Percentiles rank a stretch among this genome's conserved stretches.
These are phyloP conservation scores for Nothomitra cinnamomea DNA, from an alignment of 2,329 filamentous ascomycete genomes.

Conservation along the genomic window DNA sequence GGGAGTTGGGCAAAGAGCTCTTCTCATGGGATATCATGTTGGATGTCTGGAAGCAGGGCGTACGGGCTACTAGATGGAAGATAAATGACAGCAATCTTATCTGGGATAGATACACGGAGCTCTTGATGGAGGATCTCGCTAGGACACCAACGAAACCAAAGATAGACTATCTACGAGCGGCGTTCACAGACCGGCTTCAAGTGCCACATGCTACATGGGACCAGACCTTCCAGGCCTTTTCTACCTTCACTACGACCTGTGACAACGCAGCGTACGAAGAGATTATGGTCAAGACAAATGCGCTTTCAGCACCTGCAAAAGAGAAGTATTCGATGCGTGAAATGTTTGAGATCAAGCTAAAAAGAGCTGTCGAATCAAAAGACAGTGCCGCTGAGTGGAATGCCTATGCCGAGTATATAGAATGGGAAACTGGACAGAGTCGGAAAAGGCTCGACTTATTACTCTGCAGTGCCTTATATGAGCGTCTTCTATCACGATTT, in stretches of 20 bases:
- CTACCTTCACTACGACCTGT: constrained; percentile 55
- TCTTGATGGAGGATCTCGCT: constrained; percentile 51
- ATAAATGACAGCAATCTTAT: constrained; percentile 60
- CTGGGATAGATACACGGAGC: constrained; percentile 63
- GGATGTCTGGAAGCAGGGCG: constrained; percentile 53
- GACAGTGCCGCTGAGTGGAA: constrained; percentile 39
- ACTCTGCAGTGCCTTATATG: constrained; percentile 48
- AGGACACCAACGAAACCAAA: constrained; percentile 36
- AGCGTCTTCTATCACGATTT: constrained; percentile 59
- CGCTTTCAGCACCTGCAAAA: constrained; percentile 46
- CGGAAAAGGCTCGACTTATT: constrained; percentile 38
- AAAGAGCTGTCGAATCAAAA: constrained; percentile 36
- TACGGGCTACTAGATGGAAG: constrained; percentile 55
- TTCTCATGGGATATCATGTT: constrained; percentile 53
- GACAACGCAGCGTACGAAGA: constrained; percentile 54
- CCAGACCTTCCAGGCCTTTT: constrained; percentile 57
- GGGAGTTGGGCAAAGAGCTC: constrained; percentile 48
- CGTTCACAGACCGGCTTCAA: constrained; percentile 53
- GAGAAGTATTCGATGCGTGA: constrained; percentile 46
- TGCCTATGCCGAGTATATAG: constrained; percentile 51
- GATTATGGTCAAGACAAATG: constrained; percentile 52
- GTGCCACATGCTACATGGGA: constrained; percentile 63
- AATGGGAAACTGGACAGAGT: constrained; percentile 60
- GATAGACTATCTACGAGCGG: constrained; percentile 46
- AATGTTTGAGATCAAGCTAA: constrained; percentile 48